Evolutionary conservation across 345 rosid species (phyloP).

Genomic region (Pugionium dolabratum): DNA sequence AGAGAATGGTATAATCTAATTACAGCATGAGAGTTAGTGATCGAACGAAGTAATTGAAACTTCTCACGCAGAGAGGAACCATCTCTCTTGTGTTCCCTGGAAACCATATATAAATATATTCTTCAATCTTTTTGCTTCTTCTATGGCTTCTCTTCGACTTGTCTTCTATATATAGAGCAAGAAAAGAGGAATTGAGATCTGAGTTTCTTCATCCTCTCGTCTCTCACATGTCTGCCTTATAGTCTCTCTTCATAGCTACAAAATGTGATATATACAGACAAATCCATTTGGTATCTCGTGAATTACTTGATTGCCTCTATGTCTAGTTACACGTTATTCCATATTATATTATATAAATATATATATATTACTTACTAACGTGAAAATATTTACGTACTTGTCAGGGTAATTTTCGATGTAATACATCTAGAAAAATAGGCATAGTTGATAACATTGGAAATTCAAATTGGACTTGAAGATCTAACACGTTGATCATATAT

Average conservation of each 20-base stretch:
- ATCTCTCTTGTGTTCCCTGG: conserved; percentile 48
- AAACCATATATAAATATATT: conserved; percentile 32
- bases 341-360: not conserved
- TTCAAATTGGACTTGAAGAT: not conserved
- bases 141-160: conserved; percentile 4
- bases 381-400: conserved; percentile 9
- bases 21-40: conserved; percentile 62
- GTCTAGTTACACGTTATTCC: conserved; percentile 31
- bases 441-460: not conserved
- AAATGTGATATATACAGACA: conserved; percentile 40
- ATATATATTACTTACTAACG: not conserved
- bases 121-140: conserved; percentile 24
- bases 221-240: conserved; percentile 41
- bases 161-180: conserved; percentile 5
- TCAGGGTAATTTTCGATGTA: conserved; percentile 10
- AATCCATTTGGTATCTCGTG: conserved; percentile 40
- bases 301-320: conserved; percentile 33
- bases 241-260: conserved; percentile 31
- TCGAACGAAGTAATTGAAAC: conserved; percentile 56
- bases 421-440: conserved; percentile 11
- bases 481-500: not conserved
- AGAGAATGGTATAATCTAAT: conserved; percentile 30
- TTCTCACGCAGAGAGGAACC: conserved; percentile 47
- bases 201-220: conserved; percentile 26
- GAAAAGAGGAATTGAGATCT: not conserved